Conservation (phyloP, 139 green algal genomes). For the Volvox africanus region DNA sequence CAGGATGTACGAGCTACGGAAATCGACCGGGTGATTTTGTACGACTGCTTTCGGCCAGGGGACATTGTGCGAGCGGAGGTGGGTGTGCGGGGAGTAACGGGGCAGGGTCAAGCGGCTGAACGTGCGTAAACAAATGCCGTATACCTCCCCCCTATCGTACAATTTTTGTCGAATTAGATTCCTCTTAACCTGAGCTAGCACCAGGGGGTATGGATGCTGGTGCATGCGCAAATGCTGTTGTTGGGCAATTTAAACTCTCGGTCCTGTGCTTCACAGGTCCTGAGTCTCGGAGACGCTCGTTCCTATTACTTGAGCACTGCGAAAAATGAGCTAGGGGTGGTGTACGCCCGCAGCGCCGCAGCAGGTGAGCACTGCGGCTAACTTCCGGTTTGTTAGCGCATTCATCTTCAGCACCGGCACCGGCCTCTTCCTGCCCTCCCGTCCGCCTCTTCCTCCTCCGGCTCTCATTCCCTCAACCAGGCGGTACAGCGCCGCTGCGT, state of each 20-base stretch:
- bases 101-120: too few species aligned
- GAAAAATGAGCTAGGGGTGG: conserved; percentile 91
- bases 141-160: too few species aligned
- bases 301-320: conserved; percentile 94
- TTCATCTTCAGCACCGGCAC: too few species aligned
- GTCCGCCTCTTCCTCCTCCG: too few species aligned
- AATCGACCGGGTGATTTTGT: conserved; percentile 91
- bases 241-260: background rate
- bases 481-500: too few species aligned
- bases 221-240: background rate
- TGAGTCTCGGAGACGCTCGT: conserved; percentile 89
- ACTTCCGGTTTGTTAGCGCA: too few species aligned
- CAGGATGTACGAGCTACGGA: conserved; percentile 88
- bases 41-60: conserved; percentile 89
- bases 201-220: background rate
- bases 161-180: too few species aligned
- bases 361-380: conserved; percentile 1
- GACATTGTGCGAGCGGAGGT: conserved; percentile 78
- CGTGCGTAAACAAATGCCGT: too few species aligned
- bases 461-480: too few species aligned
- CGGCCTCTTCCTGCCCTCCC: too few species aligned
- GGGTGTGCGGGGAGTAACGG: too few species aligned
- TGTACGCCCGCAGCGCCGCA: conserved; percentile 84
- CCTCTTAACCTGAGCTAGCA: background rate
- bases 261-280: background rate